These are phyloP conservation scores for Glonium stellatum DNA, from an alignment of 495 filamentous ascomycete genomes.

Conservation along the genomic window DNA sequence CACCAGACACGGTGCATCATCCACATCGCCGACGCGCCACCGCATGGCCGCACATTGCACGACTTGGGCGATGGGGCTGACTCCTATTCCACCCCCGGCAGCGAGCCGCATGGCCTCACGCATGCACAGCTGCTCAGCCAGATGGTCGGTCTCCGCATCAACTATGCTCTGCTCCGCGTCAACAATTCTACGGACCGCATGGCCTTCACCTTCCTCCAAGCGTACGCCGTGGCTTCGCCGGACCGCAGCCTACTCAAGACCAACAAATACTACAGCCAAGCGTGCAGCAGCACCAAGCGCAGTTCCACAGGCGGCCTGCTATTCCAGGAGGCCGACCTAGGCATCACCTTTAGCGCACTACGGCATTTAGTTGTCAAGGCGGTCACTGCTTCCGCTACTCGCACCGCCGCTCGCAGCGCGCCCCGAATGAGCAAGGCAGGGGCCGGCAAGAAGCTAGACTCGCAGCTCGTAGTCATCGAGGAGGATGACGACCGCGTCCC, in stretches of 20 bases:
- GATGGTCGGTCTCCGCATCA: conserved; percentile 33
- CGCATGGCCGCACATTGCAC: conserved; percentile 32
- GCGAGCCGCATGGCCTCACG: conserved; percentile 34
- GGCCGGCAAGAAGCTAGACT: neutral
- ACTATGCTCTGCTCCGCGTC: conserved; percentile 38
- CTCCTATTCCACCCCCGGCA: conserved; percentile 27
- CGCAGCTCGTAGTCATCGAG: neutral
- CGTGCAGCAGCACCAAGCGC: neutral
- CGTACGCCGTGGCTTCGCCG: conserved; percentile 22
- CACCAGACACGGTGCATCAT: conserved; percentile 37
- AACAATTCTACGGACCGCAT: conserved; percentile 31
- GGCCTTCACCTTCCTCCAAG: conserved; percentile 29
- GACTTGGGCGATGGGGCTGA: conserved; percentile 7
- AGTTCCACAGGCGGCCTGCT: conserved; percentile 2
- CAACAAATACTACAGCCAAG: conserved; percentile 27
- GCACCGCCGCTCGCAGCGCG: conserved; percentile 25
- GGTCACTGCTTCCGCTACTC: conserved; percentile 34
- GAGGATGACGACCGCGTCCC: neutral
- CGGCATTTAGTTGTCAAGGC: conserved; percentile 33
- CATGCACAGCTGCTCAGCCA: conserved; percentile 28
- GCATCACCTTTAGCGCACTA: conserved; percentile 28
- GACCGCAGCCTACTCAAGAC: conserved; percentile 10
- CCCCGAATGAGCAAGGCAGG: neutral
- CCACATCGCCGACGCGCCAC: conserved; percentile 37
- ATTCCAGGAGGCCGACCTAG: conserved; percentile 34